phyloP scores from a whole-genome alignment of 2,329 filamentous ascomycete species.

The Domatiomyces globalis region DNA sequence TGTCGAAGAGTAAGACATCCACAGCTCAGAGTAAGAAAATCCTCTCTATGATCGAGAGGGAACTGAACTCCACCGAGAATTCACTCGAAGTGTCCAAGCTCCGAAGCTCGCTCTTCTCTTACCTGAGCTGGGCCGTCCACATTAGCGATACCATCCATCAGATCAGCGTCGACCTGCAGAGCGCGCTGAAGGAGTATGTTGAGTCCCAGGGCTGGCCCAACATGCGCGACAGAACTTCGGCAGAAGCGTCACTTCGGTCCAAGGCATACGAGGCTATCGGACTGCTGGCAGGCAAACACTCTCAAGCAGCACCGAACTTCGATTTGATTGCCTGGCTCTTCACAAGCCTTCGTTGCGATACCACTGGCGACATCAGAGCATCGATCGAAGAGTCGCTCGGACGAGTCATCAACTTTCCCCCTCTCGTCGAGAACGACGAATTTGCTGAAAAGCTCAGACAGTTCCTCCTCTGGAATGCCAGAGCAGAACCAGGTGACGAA shows the following conservation, averaged over 20 bases:
- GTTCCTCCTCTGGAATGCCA: constrained; percentile 57
- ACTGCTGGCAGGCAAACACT: constrained; percentile 46
- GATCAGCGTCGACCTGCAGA: constrained; percentile 45
- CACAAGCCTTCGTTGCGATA: constrained; percentile 65
- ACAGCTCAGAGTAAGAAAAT: constrained; percentile 57
- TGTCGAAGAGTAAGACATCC: constrained; percentile 63
- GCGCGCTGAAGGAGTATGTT: constrained; percentile 64
- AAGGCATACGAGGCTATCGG: constrained; percentile 87
- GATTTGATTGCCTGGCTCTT: constrained; percentile 65
- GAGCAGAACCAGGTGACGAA: constrained; percentile 29
- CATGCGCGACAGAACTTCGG: constrained; percentile 41
- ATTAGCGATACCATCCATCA: constrained; percentile 51
- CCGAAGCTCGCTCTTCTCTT: constrained; percentile 68
- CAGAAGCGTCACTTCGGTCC: constrained; percentile 54
- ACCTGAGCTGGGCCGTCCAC: constrained; percentile 73
- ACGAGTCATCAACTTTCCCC: constrained; percentile 52
- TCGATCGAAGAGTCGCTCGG: constrained; percentile 84
- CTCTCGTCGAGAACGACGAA: constrained; percentile 27
- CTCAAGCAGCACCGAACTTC: constrained; percentile 42
- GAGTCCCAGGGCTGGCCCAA: constrained; percentile 69
- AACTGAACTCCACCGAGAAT: constrained; percentile 41
- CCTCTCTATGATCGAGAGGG: constrained; percentile 52
- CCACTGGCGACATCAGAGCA: constrained; percentile 57
- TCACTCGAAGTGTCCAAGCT: constrained; percentile 67
- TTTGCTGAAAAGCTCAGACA: constrained; percentile 34